A percentile compares a stretch with the other conserved stretches of the same genome.
phyloP scores from a whole-genome alignment of 441 rosid genomes.

The Melastoma candidum region DNA sequence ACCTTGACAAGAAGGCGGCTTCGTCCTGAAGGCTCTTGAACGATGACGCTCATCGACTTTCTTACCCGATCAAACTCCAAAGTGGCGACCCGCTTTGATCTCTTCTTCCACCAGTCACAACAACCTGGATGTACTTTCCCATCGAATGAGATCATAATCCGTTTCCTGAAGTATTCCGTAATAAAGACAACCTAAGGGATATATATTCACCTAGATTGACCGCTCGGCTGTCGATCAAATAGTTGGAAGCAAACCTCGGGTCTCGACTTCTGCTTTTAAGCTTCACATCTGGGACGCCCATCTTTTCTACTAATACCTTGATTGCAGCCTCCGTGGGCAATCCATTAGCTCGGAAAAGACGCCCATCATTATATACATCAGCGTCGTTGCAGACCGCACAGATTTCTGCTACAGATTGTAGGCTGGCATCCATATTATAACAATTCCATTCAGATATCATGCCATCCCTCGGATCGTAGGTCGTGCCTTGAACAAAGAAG shows the following conservation, averaged over 20 bases:
- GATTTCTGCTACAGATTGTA: conserved; percentile 71
- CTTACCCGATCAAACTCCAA: conserved; percentile 81
- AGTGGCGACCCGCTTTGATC: conserved; percentile 60
- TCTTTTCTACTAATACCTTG: conserved; percentile 85
- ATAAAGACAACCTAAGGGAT: neutral
- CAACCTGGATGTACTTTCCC: conserved; percentile 26
- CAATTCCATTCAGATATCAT: conserved; percentile 76
- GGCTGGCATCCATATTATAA: conserved; percentile 78
- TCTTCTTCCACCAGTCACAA: conserved; percentile 74
- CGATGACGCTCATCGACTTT: conserved; percentile 84
- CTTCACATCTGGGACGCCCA: conserved; percentile 64
- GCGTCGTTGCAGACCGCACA: conserved; percentile 87
- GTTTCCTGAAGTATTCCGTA: too few species aligned
- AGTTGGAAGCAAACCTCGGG: conserved; percentile 39
- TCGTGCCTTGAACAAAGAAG: conserved; percentile 74
- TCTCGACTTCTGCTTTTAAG: conserved; percentile 38
- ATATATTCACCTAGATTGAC: conserved; percentile 52
- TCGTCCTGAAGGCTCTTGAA: conserved; percentile 43
- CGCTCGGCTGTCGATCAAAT: conserved; percentile 47
- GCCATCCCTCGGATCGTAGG: conserved; percentile 90
- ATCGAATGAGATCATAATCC: too few species aligned
- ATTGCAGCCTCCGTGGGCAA: conserved; percentile 96
- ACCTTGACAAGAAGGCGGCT: conserved; percentile 82
- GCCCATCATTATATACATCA: conserved; percentile 63
- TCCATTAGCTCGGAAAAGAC: conserved; percentile 69